A percentile compares a stretch with the other conserved stretches of the same genome.
These are phyloP conservation scores for Aspergillus eucalypticola DNA, from an alignment of 2,329 filamentous ascomycete species.

Conservation along the genomic window DNA sequence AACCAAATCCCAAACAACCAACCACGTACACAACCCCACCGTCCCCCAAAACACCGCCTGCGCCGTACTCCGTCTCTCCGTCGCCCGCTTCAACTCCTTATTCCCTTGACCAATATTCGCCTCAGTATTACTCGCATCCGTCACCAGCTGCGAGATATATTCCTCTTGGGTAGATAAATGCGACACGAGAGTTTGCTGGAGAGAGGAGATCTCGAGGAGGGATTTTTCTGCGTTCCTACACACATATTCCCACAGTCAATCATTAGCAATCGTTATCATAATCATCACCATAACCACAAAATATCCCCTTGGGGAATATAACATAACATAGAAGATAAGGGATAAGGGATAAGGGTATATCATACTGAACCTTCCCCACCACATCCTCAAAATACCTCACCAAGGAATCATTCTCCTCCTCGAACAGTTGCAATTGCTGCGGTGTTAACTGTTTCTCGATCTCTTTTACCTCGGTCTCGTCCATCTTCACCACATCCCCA, in stretches of 20 bases:
- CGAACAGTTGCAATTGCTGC: slow-evolving; percentile 91
- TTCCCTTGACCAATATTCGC: slow-evolving; percentile 90
- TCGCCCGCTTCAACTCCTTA: slow-evolving; percentile 83
- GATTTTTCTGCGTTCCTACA: slow-evolving; percentile 82
- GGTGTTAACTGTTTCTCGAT: slow-evolving; percentile 66
- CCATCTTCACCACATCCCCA: slow-evolving; percentile 26
- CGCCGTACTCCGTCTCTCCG: slow-evolving; percentile 69
- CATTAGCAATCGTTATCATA: no score
- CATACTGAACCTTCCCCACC: slow-evolving; percentile 87
- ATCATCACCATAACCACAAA: no score
- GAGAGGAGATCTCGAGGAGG: slow-evolving; percentile 84
- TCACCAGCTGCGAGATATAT: slow-evolving; percentile 83
- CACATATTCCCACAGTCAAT: not conserved
- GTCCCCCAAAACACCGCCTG: slow-evolving; percentile 80
- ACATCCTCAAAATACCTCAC: slow-evolving; percentile 90
- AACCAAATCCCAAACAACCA: slow-evolving; percentile 77
- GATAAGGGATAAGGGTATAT: no score
- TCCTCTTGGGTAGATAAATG: slow-evolving; percentile 85
- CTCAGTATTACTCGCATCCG: slow-evolving; percentile 76
- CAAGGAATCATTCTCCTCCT: slow-evolving; percentile 89
- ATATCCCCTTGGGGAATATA: no score
- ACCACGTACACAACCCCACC: slow-evolving; percentile 69
- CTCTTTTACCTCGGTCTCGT: slow-evolving; percentile 35
- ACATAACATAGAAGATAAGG: no score
- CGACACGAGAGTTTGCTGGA: slow-evolving; percentile 84